A percentile compares a stretch with the other conserved stretches of the same genome.
Evolutionary conservation across 192 early-diverging fungal species (phyloP).

Genomic region (Gonapodya prolifera): DNA sequence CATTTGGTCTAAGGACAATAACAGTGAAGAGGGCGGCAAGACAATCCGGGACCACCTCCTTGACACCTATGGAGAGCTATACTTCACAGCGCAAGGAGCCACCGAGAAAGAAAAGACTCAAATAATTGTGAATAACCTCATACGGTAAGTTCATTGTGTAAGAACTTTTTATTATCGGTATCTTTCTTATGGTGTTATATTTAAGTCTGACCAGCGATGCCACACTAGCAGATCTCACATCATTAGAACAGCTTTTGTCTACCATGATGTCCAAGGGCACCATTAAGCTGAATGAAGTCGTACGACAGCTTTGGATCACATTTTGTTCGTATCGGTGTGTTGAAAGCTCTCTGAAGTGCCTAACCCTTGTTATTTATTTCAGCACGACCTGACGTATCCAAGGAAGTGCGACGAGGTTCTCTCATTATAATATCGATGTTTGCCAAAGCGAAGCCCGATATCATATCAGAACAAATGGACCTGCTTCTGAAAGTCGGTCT

Average conservation of each 20-base stretch:
- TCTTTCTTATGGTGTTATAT: slow-evolving; percentile 7
- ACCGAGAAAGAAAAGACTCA: slow-evolving; percentile 43
- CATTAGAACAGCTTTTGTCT: slow-evolving; percentile 81
- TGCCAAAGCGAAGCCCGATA: slow-evolving; percentile 67
- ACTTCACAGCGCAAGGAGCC: slow-evolving; percentile 36
- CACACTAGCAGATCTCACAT: slow-evolving; percentile 86
- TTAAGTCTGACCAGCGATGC: slow-evolving; percentile 66
- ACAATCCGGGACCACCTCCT: slow-evolving; percentile 8
- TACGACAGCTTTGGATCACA: slow-evolving; percentile 53
- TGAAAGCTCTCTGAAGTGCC: too few relatives aligned
- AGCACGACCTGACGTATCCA: slow-evolving; percentile 46
- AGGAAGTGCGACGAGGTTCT: slow-evolving; percentile 67
- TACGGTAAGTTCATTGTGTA: slow-evolving; percentile 26
- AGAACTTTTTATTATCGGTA: slow-evolving; percentile 3
- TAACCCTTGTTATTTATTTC: neutral
- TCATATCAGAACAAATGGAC: slow-evolving; percentile 79
- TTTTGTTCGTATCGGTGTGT: neutral
- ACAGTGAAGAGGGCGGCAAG: slow-evolving; percentile 28
- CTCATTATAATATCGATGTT: slow-evolving; percentile 90
- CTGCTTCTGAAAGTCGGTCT: slow-evolving; percentile 71
- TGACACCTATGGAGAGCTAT: slow-evolving; percentile 8
- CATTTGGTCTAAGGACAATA: slow-evolving; percentile 65
- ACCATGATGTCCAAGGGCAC: slow-evolving; percentile 54
- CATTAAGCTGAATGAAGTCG: slow-evolving; percentile 61
- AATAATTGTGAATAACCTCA: slow-evolving; percentile 54